Percentiles rank a stretch among this genome's conserved stretches.
Evolutionary conservation across 768 basidiomycete genomes (phyloP).

Genomic region (Imleria badia): DNA sequence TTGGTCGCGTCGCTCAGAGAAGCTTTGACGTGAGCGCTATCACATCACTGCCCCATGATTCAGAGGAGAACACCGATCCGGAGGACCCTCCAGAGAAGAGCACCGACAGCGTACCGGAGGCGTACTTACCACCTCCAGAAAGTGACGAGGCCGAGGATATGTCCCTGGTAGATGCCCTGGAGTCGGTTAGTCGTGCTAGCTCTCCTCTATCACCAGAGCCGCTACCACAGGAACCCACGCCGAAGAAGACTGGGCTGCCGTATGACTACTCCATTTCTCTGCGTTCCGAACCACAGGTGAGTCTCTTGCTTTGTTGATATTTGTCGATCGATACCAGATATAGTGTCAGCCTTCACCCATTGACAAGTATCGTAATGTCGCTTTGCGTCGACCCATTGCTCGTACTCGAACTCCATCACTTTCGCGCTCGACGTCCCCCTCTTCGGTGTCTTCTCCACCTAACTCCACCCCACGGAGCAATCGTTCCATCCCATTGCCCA

Average conservation of each 20-base stretch:
- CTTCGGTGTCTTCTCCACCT: constrained; percentile 51
- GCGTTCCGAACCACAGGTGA: constrained; percentile 60
- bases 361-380: constrained; percentile 63
- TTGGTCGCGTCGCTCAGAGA: constrained; percentile 35
- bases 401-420: constrained; percentile 67
- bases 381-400: constrained; percentile 49
- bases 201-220: constrained; percentile 45
- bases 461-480: constrained; percentile 66
- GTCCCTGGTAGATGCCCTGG: constrained; percentile 58
- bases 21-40: constrained; percentile 65
- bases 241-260: constrained; percentile 48
- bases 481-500: constrained; percentile 41
- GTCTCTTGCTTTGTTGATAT: constrained; percentile 11
- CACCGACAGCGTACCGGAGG: constrained; percentile 52
- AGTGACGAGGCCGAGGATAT: constrained; percentile 42
- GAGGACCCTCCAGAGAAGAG: constrained; percentile 42
- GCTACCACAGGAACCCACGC: constrained; percentile 38
- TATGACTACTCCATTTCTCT: constrained; percentile 60
- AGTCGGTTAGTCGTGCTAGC: constrained; percentile 53
- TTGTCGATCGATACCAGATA: neutral
- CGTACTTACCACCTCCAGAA: constrained; percentile 50
- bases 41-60: constrained; percentile 46
- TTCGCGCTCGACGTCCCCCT: constrained; percentile 57
- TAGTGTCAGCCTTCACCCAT: constrained; percentile 57
- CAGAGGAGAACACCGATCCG: constrained; percentile 36